Base-by-base conservation (phyloP, 768 basidiomycete genomes). In the Mrakia gelida region DNA sequence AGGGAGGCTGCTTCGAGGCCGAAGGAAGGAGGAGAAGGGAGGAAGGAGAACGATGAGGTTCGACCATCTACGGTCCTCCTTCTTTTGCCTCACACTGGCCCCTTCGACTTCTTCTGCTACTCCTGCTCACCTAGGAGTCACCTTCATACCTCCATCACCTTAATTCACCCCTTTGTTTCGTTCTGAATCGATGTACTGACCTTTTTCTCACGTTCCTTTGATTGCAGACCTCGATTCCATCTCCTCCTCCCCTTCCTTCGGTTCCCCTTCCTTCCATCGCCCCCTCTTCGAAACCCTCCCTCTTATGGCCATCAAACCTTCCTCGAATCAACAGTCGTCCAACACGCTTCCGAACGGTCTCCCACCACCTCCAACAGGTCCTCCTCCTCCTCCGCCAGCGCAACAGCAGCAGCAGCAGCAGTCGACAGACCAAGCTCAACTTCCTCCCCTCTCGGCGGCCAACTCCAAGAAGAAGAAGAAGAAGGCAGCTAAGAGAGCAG, bases 361-460 rank as follows among this genome's bases (percentile, higher is more conserved):
- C 41, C 67, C 67, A 16, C 67, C 67, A 21, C 67, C 67, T 34
- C 67, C 67, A 15, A 45, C 34, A 26, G 67, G 67, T 41, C 67
- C 67, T 45, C 67, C 67, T 34, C 67, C 67, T 18, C 38, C 67
- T 7, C 34, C 67, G 38, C 38, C 67, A 43, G 38, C 34, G 62
- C 77, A n/a, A 61, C 78, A 32, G 67, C 54, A 38, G 70, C 72
- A 26, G 38, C 61, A 28, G 68, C 72, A 11, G 73, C 70, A 18
- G 59, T 68, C 9, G 82, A 80, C 38, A 73, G 67, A 70, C 67
- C 38, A 34, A 16, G 67, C 67, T 67, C 71, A 73, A n/a, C 45
- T 56, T 18, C 52, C 71, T 26, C 72, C 52, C 21, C 52, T 54
- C 72, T 73, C 72, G 72, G 52, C 30, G 2, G 52, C 72, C 34